Evolutionary conservation across 176 grass and related monocot species (phyloP).

Genomic region (Carex littledalei): DNA sequence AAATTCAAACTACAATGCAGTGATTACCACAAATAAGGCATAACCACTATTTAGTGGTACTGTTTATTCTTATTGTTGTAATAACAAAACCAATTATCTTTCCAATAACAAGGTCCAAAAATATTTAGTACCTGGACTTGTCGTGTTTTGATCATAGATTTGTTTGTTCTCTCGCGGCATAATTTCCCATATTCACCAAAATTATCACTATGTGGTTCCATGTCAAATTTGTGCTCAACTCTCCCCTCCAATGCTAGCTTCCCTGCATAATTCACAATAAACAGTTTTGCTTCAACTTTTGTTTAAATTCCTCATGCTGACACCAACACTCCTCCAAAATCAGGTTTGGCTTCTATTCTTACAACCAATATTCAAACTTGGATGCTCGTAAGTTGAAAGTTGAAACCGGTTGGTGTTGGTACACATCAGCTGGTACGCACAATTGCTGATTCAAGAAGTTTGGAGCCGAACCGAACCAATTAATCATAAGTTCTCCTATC

Average conservation of each 20-base stretch:
- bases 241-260: constrained; percentile 81
- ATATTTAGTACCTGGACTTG: constrained; percentile 61
- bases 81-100: background rate
- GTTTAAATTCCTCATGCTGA: background rate
- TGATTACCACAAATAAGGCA: background rate
- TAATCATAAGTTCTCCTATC: background rate
- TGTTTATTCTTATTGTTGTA: background rate
- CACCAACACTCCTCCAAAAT: background rate
- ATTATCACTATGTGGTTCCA: constrained; percentile 91
- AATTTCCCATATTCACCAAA: constrained; percentile 74
- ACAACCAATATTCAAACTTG: background rate
- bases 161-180: constrained; percentile 88
- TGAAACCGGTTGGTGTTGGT: background rate
- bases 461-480: background rate
- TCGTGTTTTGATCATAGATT: constrained; percentile 74
- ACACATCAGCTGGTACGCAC: background rate
- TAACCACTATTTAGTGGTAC: background rate
- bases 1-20: background rate
- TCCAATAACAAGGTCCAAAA: background rate
- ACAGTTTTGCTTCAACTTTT: background rate
- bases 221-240: constrained; percentile 89
- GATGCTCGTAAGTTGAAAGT: background rate
- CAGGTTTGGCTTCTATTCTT: background rate
- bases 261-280: constrained; percentile 32
- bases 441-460: background rate